Percentiles rank a stretch among this genome's conserved stretches.
Evolutionary conservation across 345 rosid genomes (phyloP).

Genomic region (Camelina sativa): DNA sequence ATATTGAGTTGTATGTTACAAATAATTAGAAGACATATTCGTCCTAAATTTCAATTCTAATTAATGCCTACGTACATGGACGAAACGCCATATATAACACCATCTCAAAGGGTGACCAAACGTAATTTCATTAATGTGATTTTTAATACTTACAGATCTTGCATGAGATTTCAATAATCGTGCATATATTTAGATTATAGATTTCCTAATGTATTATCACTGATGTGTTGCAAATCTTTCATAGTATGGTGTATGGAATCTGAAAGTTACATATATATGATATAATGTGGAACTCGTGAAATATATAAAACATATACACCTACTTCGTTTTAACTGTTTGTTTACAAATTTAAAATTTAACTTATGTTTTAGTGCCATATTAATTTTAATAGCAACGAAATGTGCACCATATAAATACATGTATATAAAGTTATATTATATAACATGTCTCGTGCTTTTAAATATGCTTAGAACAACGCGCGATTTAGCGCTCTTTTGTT

Average conservation of each 20-base stretch:
- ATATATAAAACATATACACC: too few relatives aligned
- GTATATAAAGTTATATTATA: background rate
- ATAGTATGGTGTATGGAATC: too few relatives aligned
- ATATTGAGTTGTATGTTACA: background rate
- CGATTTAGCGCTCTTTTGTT: background rate
- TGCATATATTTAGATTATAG: background rate
- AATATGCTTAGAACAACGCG: conserved; percentile 20
- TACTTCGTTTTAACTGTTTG: too few relatives aligned
- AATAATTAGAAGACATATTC: background rate
- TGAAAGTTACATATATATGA: background rate
- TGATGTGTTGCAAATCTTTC: too few relatives aligned
- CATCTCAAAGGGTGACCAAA: background rate
- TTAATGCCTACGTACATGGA: background rate
- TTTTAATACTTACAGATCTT: background rate
- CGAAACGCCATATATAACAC: background rate
- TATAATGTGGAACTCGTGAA: background rate
- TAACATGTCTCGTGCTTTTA: conserved; percentile 24
- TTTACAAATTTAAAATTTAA: too few relatives aligned
- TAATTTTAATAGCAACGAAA: background rate
- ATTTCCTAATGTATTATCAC: too few relatives aligned
- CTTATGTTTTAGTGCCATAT: too few relatives aligned
- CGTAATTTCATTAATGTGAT: too few relatives aligned
- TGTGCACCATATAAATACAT: background rate
- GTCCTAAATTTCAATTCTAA: background rate
- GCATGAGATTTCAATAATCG: background rate